Evolutionary conservation across 2,329 filamentous ascomycete genomes (phyloP).

Genomic region (Monilinia laxa): DNA sequence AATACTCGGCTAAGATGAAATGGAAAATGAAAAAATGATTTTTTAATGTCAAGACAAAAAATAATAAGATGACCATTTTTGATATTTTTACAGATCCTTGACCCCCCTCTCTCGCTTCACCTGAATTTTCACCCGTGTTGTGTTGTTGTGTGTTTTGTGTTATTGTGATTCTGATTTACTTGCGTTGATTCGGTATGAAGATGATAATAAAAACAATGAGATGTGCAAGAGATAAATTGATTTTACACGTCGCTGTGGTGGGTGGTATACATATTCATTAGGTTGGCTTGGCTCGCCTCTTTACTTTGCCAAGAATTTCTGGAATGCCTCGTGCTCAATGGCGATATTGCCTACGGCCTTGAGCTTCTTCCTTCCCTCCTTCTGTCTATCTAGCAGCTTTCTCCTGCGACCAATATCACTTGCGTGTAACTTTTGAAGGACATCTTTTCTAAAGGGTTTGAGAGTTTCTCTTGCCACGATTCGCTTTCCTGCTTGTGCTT

Average conservation of each 20-base stretch:
- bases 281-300: neutral
- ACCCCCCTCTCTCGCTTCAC: too few relatives aligned
- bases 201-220: neutral
- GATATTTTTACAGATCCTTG: too few relatives aligned
- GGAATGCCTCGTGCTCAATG: slow-evolving; percentile 96
- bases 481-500: slow-evolving; percentile 78
- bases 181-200: neutral
- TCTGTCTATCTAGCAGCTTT: slow-evolving; percentile 94
- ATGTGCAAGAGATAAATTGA: neutral
- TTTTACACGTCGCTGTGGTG: neutral
- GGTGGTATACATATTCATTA: slow-evolving; percentile 2
- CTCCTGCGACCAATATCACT: slow-evolving; percentile 78
- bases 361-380: slow-evolving; percentile 87
- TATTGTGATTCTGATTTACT: too few relatives aligned
- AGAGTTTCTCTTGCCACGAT: slow-evolving; percentile 91
- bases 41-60: neutral
- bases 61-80: neutral
- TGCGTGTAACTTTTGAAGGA: slow-evolving; percentile 88
- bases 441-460: slow-evolving; percentile 95
- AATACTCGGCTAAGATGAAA: neutral
- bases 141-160: too few relatives aligned
- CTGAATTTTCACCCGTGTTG: too few relatives aligned
- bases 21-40: neutral
- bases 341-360: slow-evolving; percentile 83
- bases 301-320: slow-evolving; percentile 85